Base-by-base conservation (phyloP, 2,329 filamentous ascomycete genomes). In the Aureobasidium sp. region DNA sequence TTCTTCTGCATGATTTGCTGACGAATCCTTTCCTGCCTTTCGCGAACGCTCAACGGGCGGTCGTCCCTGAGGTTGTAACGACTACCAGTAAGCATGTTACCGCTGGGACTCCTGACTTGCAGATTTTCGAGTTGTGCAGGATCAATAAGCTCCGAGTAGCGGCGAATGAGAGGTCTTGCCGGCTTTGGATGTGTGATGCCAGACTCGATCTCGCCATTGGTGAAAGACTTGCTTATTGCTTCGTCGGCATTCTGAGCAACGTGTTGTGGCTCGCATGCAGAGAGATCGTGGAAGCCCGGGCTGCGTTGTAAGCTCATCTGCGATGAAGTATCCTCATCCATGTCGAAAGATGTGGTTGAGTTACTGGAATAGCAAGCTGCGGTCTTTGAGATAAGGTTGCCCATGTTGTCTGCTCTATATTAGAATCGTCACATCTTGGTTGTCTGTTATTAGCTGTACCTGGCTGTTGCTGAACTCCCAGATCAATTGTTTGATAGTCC, bases 11-110 rank as follows among this genome's bases (percentile, higher is more conserved):
- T 12, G 10, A 56, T 24, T 13, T 48, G 41, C 43, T 56, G 63
- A 10, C 55, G 48, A 27, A 76, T 74, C 15, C 64, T 66, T 63
- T 72, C 67, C 65, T 74, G 73, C 20, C 74, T 68, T 67, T 76
- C 74, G 32, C 71, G 65, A 47, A 76, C 68, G 39, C 71, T 71
- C 34, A 68, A 53, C 2, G 73, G 73, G 5, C 74, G 70, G 62
- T 70, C 68, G 3, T 65, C 64, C 34, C 69, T 69, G 9, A 48
- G 63, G 10, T 67, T 62, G 56, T 67, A 71, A 36, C 70, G 59
- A 41, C 67, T 66, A 10, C 64, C 63, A 13, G 61, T 63, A 3
- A 74, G 67, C 0, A 72, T 39, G 36, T 71, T 67, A 20, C 72
- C 72, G 52, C 69, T 72, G 5, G 70, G 72, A 20, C 69, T 70